Percentiles rank a stretch among this genome's conserved stretches.
Conservation (phyloP, 352 stramenopile species). For the Pythium brachiatum region DNA sequence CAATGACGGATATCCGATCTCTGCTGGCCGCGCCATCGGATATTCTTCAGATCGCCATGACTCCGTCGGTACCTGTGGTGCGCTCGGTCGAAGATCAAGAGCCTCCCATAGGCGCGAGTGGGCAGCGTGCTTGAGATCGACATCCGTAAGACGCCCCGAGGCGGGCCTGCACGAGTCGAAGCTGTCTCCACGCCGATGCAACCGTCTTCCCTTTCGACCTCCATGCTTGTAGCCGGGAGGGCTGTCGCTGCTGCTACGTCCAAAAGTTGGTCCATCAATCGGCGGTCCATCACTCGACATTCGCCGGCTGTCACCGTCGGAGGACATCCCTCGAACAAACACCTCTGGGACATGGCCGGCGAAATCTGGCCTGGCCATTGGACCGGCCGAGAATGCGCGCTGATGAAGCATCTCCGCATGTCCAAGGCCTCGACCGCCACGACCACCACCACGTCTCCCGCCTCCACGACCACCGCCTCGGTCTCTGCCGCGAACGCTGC, state of each 20-base stretch:
- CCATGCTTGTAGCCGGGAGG: neutral
- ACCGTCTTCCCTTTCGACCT: conserved; percentile 15
- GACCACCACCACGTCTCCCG: conserved; percentile 14
- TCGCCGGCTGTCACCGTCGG: neutral
- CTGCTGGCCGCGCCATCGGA: conserved; percentile 7
- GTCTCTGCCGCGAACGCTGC: neutral
- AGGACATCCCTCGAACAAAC: conserved; percentile 4
- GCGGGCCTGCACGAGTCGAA: conserved; percentile 38
- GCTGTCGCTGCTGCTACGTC: conserved; percentile 12
- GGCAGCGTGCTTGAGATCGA: conserved; percentile 32
- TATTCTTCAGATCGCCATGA: conserved; percentile 16
- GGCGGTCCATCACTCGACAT: neutral
- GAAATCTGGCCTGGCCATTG: neutral
- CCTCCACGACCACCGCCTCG: conserved; percentile 5
- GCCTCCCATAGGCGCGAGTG: conserved; percentile 50
- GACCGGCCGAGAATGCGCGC: neutral
- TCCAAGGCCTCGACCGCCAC: conserved; percentile 11
- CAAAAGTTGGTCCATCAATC: conserved; percentile 4
- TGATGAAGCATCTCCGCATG: conserved; percentile 4
- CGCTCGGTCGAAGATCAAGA: conserved; percentile 45
- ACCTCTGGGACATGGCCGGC: conserved; percentile 3
- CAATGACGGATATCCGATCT: neutral
- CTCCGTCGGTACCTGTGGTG: conserved; percentile 32
- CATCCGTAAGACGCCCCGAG: conserved; percentile 12
- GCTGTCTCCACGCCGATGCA: conserved; percentile 38